Conservation (phyloP, 805 yeast genomes). For the Candida koratica region DNA sequence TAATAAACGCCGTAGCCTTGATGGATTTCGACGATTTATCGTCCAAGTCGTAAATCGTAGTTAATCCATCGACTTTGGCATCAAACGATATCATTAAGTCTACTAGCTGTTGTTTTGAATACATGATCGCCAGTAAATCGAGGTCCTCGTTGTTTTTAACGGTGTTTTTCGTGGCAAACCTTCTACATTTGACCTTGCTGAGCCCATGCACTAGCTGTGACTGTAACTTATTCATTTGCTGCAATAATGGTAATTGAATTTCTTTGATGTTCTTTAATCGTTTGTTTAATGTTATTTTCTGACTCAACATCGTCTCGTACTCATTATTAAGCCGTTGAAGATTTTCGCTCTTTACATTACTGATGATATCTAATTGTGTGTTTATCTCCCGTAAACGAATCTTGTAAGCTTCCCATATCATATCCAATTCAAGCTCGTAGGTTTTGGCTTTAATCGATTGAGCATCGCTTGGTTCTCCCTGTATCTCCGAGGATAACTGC, state of each 20-base stretch:
- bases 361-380: constrained; percentile 17
- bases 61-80: constrained; percentile 8
- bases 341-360: constrained; percentile 14
- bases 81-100: constrained; percentile 11
- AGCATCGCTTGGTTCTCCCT: constrained; percentile 1
- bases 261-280: constrained; percentile 22
- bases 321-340: constrained; percentile 21
- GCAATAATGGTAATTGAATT: constrained; percentile 34
- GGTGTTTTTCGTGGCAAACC: constrained; percentile 4
- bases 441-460: constrained; percentile 17
- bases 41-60: constrained; percentile 6
- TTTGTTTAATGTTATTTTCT: constrained; percentile 15
- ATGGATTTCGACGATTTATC: constrained; percentile 9
- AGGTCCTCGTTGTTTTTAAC: constrained; percentile 4
- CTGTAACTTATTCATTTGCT: constrained; percentile 27
- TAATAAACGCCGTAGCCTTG: constrained; percentile 9
- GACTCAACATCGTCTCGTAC: constrained; percentile 17
- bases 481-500: constrained; percentile 11
- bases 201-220: constrained; percentile 21
- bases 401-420: constrained; percentile 22
- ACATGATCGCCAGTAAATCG: constrained; percentile 8
- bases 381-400: constrained; percentile 22
- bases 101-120: constrained; percentile 12
- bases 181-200: constrained; percentile 13
- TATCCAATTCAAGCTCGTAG: constrained; percentile 28